These are phyloP conservation scores for Fusarium sororula DNA, from an alignment of 2,329 filamentous ascomycete genomes.

Conservation along the genomic window DNA sequence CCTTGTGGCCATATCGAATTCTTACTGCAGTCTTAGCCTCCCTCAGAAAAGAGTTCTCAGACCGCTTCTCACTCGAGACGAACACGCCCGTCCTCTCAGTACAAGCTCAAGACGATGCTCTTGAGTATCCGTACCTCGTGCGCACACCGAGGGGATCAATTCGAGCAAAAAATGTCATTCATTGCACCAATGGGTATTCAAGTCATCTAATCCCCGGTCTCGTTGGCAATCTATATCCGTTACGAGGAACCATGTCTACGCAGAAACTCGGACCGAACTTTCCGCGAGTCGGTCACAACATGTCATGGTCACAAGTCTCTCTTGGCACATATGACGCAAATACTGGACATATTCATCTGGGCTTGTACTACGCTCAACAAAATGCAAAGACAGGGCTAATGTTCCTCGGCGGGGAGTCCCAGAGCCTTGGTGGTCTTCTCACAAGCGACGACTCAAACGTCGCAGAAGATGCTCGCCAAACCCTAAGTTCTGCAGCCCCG, in stretches of 20 bases:
- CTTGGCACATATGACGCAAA: constrained; percentile 56
- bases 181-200: constrained; percentile 65
- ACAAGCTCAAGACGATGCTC: constrained; percentile 26
- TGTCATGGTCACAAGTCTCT: constrained; percentile 59
- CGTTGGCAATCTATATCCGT: constrained; percentile 52
- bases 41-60: constrained; percentile 45
- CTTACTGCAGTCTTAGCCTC: constrained; percentile 52
- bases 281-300: constrained; percentile 37
- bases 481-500: constrained; percentile 50
- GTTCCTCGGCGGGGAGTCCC: constrained; percentile 62
- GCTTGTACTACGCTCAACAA: constrained; percentile 41
- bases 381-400: constrained; percentile 51
- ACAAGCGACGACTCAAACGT: constrained; percentile 54
- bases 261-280: constrained; percentile 51
- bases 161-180: constrained; percentile 58
- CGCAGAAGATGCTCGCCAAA: constrained; percentile 46
- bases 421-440: constrained; percentile 50
- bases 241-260: constrained; percentile 58
- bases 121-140: constrained; percentile 50
- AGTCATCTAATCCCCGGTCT: constrained; percentile 60
- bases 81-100: constrained; percentile 45
- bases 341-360: constrained; percentile 50
- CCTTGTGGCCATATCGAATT: constrained; percentile 59
- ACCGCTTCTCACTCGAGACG: constrained; percentile 49
- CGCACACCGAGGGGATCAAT: constrained; percentile 57